phyloP scores from a whole-genome alignment of 2,329 filamentous ascomycete genomes.

The Fonsecaea monophora region DNA sequence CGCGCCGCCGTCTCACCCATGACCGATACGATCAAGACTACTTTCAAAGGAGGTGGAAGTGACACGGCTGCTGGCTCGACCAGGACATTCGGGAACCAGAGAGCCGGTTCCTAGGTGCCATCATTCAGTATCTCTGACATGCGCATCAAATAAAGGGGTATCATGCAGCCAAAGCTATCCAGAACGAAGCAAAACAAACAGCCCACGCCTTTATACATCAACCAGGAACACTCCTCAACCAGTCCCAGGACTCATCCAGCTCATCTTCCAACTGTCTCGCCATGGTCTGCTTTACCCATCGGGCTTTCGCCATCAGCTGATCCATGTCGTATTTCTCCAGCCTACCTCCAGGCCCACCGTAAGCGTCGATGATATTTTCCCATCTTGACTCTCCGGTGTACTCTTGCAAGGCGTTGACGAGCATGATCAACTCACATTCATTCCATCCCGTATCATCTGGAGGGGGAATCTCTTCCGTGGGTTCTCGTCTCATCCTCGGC shows the following conservation, averaged over 20 bases:
- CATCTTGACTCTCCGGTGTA: constrained; percentile 42
- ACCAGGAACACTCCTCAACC: constrained; percentile 27
- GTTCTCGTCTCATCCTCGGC: constrained; percentile 14
- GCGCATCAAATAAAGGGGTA: constrained; percentile 8
- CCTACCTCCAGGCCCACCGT: constrained; percentile 17
- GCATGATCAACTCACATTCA: constrained; percentile 37
- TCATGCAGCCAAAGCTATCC: constrained; percentile 4
- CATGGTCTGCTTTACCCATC: constrained; percentile 36
- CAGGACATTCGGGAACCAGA: not conserved
- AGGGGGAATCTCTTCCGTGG: constrained; percentile 34
- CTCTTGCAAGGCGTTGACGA: constrained; percentile 41
- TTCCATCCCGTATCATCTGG: constrained; percentile 38
- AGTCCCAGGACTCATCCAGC: constrained; percentile 26
- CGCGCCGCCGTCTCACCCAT: not conserved
- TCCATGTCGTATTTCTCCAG: constrained; percentile 32
- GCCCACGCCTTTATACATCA: constrained; percentile 4
- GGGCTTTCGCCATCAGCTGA: constrained; percentile 34
- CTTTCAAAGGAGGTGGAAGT: not conserved
- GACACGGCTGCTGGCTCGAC: not conserved
- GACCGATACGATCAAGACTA: not conserved
- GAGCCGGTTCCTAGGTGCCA: not conserved
- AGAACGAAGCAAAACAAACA: not conserved
- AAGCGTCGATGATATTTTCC: constrained; percentile 37
- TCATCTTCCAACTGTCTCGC: constrained; percentile 11
- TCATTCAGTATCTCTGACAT: not conserved